Evolutionary conservation across 2,329 filamentous ascomycete species (phyloP).

Genomic region (Ilyonectria sp.): DNA sequence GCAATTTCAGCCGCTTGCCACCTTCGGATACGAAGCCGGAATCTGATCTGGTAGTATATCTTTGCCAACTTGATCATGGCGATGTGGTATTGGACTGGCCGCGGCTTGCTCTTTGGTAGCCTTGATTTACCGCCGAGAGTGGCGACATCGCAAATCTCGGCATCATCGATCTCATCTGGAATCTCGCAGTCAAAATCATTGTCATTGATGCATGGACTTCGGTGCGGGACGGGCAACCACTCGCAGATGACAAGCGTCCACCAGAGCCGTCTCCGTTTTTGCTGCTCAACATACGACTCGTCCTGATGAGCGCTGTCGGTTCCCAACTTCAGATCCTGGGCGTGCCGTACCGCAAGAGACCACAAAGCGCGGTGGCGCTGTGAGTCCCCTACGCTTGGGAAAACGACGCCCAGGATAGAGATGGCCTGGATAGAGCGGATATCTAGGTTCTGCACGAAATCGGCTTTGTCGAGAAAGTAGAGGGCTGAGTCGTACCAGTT

Average conservation of each 20-base stretch:
- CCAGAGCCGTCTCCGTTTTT: conserved; percentile 12
- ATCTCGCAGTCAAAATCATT: conserved; percentile 1
- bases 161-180: conserved; percentile 9
- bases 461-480: conserved; percentile 4
- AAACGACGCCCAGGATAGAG: neutral
- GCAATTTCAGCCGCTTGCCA: conserved; percentile 4
- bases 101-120: conserved; percentile 1
- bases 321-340: conserved; percentile 3
- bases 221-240: conserved; percentile 7
- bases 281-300: conserved; percentile 8
- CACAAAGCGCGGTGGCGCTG: conserved; percentile 3
- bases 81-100: conserved; percentile 10
- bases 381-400: conserved; percentile 2
- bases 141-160: neutral
- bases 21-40: neutral
- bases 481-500: conserved; percentile 16
- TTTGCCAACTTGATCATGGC: conserved; percentile 10
- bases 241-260: conserved; percentile 15
- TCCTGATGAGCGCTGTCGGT: neutral
- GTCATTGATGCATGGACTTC: neutral
- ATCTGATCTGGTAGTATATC: conserved; percentile 8
- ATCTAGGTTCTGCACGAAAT: conserved; percentile 9
- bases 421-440: conserved; percentile 3
- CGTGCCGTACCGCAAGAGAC: conserved; percentile 11
- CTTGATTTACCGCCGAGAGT: conserved; percentile 1